Conservation (phyloP, 164 flowering plant genomes). For the Taxillus chinensis region DNA sequence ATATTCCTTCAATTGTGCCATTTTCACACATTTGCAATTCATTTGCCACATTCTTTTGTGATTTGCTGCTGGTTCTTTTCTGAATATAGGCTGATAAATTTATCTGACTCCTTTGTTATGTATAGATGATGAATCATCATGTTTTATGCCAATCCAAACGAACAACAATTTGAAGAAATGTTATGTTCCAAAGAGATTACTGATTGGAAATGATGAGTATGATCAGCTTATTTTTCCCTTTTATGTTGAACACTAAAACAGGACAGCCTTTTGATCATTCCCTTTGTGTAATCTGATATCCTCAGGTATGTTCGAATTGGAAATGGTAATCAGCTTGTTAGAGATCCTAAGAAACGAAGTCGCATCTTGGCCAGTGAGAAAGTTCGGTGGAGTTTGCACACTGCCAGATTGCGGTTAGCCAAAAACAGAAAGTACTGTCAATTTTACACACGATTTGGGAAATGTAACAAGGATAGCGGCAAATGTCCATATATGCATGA, state of each 20-base stretch:
- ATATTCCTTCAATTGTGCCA: neutral
- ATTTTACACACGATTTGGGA: conserved; percentile 92
- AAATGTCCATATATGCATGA: conserved; percentile 94
- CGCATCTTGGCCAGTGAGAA: conserved; percentile 91
- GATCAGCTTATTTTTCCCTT: conserved; percentile 15
- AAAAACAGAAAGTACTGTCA: conserved; percentile 79
- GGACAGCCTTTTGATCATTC: neutral
- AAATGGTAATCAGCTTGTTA: conserved; percentile 87
- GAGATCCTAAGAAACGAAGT: conserved; percentile 82
- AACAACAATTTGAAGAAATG: conserved; percentile 31
- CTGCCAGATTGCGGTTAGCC: conserved; percentile 67
- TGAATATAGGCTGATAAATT: neutral
- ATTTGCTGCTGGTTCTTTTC: neutral
- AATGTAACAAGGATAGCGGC: conserved; percentile 81
- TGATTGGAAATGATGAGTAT: conserved; percentile 88
- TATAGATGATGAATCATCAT: conserved; percentile 43
- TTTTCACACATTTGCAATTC: too few species aligned
- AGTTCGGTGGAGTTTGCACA: conserved; percentile 92
- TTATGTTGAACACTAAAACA: neutral
- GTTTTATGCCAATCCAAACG: conserved; percentile 18
- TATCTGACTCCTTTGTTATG: neutral
- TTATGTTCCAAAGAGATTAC: conserved; percentile 66
- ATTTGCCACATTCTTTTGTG: neutral
- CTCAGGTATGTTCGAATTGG: conserved; percentile 85
- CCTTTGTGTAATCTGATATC: neutral